These are phyloP conservation scores for Hyphopichia wangnamkhiaoensis DNA, from an alignment of 1,139 yeast species.

Conservation along the genomic window DNA sequence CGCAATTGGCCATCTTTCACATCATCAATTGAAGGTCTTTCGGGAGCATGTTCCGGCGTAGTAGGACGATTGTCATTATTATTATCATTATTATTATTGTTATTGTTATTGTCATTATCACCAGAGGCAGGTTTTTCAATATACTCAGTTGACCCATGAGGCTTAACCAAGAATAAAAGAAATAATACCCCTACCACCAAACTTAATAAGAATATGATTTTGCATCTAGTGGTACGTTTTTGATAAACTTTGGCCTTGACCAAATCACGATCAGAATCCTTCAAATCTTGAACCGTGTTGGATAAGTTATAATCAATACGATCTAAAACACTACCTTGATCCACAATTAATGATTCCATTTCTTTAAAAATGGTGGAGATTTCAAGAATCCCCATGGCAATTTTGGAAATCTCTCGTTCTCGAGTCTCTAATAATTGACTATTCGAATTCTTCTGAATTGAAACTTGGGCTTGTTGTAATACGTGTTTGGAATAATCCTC, in stretches of 20 bases:
- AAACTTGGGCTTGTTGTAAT: slow-evolving; percentile 49
- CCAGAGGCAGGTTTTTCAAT: slow-evolving; percentile 22
- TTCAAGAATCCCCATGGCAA: slow-evolving; percentile 93
- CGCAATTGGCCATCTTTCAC: no score
- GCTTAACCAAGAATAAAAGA: slow-evolving; percentile 70
- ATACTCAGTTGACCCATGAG: slow-evolving; percentile 33
- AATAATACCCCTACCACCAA: slow-evolving; percentile 73
- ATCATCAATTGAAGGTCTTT: slow-evolving; percentile 6
- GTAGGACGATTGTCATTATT: neutral
- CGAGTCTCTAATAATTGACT: slow-evolving; percentile 63
- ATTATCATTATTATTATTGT: neutral
- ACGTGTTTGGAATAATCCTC: slow-evolving; percentile 47
- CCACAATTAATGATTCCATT: slow-evolving; percentile 87
- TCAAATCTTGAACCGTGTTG: slow-evolving; percentile 72
- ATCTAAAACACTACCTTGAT: slow-evolving; percentile 92
- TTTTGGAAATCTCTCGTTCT: slow-evolving; percentile 83
- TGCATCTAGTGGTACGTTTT: slow-evolving; percentile 87
- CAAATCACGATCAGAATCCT: slow-evolving; percentile 76
- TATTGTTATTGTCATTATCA: slow-evolving; percentile 11
- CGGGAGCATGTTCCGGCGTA: slow-evolving; percentile 1
- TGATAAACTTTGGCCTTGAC: slow-evolving; percentile 78
- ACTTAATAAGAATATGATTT: slow-evolving; percentile 70
- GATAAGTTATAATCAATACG: slow-evolving; percentile 90
- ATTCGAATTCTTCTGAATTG: slow-evolving; percentile 28
- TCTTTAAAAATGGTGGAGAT: slow-evolving; percentile 92